Base-by-base conservation (phyloP, 2,329 filamentous ascomycete genomes). In the Cordyceps cateniannulata region DNA sequence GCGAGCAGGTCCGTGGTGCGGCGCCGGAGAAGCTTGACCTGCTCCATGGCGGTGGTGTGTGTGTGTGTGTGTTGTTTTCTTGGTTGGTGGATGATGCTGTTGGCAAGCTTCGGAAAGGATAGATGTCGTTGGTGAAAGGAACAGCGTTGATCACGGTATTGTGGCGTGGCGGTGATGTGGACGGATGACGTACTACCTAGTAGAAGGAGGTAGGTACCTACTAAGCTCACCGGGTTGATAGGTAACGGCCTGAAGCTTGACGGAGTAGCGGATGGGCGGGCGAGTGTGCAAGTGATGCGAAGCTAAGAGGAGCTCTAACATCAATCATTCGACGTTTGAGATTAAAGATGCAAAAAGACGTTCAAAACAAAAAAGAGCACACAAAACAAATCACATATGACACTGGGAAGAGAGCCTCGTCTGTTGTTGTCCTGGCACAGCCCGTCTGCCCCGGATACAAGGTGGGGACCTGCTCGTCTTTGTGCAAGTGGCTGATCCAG, bases 1-100 rank as follows among this genome's bases (percentile, higher is more conserved):
- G 78, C 73, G 56, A 84, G 65, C 57, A 84, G 71, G 69, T 82
- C 80, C 64, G 79, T 80, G 32, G 81, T 80, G 64, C 81, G 82
- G 69, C 81, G 82, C 71, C 79, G 81, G 62, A 85, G 75, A 65
- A 77, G 71, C 48, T 74, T 72, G 67, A 85, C 81, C 53, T 79
- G 78, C 64, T 84, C 81, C 81, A 83, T 83, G 54, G 6, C 24
- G 60, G 18, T 22, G 32, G 18, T n/a, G 35, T 9, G 56, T n/a
- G 20, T 22, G 12, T 8, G 16, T 47, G n/a, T 29, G 22, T 29
- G 18, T 32, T 40, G 6, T 42, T 10, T 42, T 20, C 3, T n/a
- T 29, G 14, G 52, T 6, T 18, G 14, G 7, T 22, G 22, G 10
- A 24, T 9, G 35, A 40, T 27, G 16, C 12, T 40, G 22, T 9